These are phyloP conservation scores for Mycena capillaripes DNA, from an alignment of 768 basidiomycete genomes.

Conservation along the genomic window DNA sequence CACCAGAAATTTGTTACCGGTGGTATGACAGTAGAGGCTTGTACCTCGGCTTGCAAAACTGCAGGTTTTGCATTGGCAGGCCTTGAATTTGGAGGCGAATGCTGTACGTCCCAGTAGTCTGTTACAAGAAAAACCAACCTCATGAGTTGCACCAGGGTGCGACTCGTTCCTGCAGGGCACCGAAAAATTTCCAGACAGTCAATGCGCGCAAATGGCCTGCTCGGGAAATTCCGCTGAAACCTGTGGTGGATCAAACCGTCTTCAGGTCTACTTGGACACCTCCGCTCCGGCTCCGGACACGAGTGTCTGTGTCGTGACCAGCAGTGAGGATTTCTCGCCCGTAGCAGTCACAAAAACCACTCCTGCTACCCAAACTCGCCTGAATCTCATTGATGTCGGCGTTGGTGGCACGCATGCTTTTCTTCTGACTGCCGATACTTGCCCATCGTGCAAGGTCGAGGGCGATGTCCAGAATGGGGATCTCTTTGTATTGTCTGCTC, in stretches of 20 bases:
- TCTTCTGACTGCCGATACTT: conserved; percentile 14
- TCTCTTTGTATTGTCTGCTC: conserved; percentile 8
- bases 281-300: conserved; percentile 35
- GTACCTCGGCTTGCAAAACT: conserved; percentile 25
- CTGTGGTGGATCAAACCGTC: conserved; percentile 60
- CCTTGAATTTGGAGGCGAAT: conserved; percentile 28
- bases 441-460: conserved; percentile 17
- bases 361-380: conserved; percentile 32
- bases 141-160: conserved; percentile 17
- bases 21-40: conserved; percentile 18
- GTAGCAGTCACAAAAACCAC: conserved; percentile 30
- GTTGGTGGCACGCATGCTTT: conserved; percentile 12
- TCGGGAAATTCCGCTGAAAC: conserved; percentile 57
- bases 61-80: conserved; percentile 19
- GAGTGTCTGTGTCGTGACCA: conserved; percentile 33
- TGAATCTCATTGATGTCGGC: conserved; percentile 20
- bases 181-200: conserved; percentile 3
- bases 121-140: not conserved
- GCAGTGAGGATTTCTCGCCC: conserved; percentile 38
- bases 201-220: conserved; percentile 51
- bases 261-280: conserved; percentile 58
- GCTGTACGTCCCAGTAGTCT: conserved; percentile 8
- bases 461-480: conserved; percentile 1
- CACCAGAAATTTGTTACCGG: conserved; percentile 21
- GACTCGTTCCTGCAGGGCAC: conserved; percentile 24